Percentiles rank a stretch among this genome's conserved stretches.
phyloP scores from a whole-genome alignment of 2,329 filamentous ascomycete genomes.

The Cordyceps cicadae region DNA sequence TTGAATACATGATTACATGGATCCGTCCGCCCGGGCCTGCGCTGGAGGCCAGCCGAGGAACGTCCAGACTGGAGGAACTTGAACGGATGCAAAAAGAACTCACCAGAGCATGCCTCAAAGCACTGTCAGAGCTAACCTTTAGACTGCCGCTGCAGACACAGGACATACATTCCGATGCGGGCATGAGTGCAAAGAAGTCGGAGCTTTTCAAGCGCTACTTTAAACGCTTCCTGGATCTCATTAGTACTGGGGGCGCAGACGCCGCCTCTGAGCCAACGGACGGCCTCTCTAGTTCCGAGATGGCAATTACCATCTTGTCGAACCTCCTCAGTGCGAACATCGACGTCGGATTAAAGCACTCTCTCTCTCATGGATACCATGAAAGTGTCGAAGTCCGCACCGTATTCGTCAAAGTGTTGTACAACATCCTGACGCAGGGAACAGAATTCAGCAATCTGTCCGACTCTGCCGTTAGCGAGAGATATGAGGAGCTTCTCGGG shows the following conservation, averaged over 20 bases:
- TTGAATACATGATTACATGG: conserved; percentile 62
- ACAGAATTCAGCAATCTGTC: conserved; percentile 63
- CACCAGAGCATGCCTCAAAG: conserved; percentile 56
- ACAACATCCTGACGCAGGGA: conserved; percentile 63
- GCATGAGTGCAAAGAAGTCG: conserved; percentile 59
- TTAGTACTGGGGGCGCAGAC: conserved; percentile 49
- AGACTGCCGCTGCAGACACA: conserved; percentile 57
- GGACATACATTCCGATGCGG: conserved; percentile 57
- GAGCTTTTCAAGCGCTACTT: conserved; percentile 67
- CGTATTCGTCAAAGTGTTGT: conserved; percentile 61
- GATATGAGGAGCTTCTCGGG: conserved; percentile 58
- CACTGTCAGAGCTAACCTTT: conserved; percentile 58
- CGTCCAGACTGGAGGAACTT: conserved; percentile 47
- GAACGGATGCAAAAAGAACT: conserved; percentile 54
- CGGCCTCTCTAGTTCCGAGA: conserved; percentile 46
- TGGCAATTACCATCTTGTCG: conserved; percentile 59
- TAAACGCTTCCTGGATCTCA: conserved; percentile 57
- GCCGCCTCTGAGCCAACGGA: conserved; percentile 40
- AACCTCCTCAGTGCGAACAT: conserved; percentile 64
- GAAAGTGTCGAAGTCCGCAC: conserved; percentile 62
- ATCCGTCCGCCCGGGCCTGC: conserved; percentile 51
- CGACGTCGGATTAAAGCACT: conserved; percentile 62
- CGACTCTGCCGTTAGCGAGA: conserved; percentile 58
- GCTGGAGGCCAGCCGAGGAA: conserved; percentile 31
- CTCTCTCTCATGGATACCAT: conserved; percentile 61